These are phyloP conservation scores for Oryza brachyantha DNA, from an alignment of 176 grass and related monocot species.

Conservation along the genomic window DNA sequence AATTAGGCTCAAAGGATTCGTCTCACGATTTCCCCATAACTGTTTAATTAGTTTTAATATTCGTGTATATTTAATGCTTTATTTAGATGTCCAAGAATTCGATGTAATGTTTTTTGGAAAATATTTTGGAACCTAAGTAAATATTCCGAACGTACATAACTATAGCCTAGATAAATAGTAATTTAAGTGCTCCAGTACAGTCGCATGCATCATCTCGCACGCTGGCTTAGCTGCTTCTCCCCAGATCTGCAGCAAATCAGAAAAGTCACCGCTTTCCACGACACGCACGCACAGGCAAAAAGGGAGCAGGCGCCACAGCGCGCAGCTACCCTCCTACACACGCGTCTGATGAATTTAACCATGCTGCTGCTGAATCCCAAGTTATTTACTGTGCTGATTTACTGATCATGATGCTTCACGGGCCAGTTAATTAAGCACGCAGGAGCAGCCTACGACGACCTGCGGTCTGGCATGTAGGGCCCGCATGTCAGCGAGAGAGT, in stretches of 20 bases:
- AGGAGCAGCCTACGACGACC: no score
- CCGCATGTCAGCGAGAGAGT: not conserved
- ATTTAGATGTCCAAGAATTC: no score
- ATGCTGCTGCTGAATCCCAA: not conserved
- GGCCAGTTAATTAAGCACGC: not conserved
- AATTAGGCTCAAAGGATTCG: no score
- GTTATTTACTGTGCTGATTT: not conserved
- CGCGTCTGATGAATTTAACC: not conserved
- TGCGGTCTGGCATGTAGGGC: not conserved
- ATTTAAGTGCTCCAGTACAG: not conserved
- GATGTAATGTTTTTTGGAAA: no score
- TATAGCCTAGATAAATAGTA: no score
- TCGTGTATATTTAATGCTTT: no score
- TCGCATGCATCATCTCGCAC: not conserved
- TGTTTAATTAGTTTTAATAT: no score
- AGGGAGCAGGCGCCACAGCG: not conserved
- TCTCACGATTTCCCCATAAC: no score
- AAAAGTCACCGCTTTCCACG: conserved; percentile 17
- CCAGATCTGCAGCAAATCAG: conserved; percentile 14
- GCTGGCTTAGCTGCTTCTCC: not conserved
- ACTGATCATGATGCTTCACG: no score
- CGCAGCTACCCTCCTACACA: not conserved
- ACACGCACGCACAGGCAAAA: not conserved
- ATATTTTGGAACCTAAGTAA: no score
- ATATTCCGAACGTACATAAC: no score